phyloP scores from a whole-genome alignment of 2,329 filamentous ascomycete genomes.

The Verticillium nonalfalfae region DNA sequence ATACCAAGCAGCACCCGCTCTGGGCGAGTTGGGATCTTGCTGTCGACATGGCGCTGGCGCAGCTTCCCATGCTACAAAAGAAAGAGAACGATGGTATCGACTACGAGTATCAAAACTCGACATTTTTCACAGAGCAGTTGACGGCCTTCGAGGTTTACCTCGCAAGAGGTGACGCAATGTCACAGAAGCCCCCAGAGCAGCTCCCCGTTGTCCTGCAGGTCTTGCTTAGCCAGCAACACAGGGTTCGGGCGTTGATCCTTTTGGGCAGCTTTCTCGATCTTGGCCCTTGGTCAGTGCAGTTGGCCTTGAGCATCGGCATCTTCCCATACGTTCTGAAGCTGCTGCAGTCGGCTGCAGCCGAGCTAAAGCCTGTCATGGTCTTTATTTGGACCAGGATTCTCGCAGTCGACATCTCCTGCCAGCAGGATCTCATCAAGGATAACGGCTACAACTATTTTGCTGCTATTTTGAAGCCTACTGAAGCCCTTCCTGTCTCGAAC shows the following conservation, averaged over 20 bases:
- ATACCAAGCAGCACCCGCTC: conserved; percentile 88
- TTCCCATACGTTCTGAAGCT: conserved; percentile 99
- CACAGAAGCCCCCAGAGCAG: conserved; percentile 86
- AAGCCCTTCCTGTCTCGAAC: conserved; percentile 78
- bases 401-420: conserved; percentile 89
- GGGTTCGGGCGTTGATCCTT: conserved; percentile 83
- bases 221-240: conserved; percentile 88
- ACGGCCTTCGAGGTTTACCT: conserved; percentile 97
- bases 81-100: conserved; percentile 65
- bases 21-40: conserved; percentile 98
- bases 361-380: conserved; percentile 97
- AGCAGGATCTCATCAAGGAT: conserved; percentile 90
- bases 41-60: conserved; percentile 87
- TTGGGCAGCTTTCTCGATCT: conserved; percentile 91
- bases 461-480: conserved; percentile 78
- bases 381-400: conserved; percentile 98
- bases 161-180: conserved; percentile 69
- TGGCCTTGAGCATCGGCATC: conserved; percentile 94
- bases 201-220: conserved; percentile 95
- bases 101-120: conserved; percentile 93
- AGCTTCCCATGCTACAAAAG: conserved; percentile 78
- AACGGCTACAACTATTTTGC: conserved; percentile 97
- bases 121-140: conserved; percentile 94
- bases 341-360: conserved; percentile 86
- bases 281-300: conserved; percentile 96